phyloP scores from a whole-genome alignment of 345 rosid species.

The Moringa oleifera region DNA sequence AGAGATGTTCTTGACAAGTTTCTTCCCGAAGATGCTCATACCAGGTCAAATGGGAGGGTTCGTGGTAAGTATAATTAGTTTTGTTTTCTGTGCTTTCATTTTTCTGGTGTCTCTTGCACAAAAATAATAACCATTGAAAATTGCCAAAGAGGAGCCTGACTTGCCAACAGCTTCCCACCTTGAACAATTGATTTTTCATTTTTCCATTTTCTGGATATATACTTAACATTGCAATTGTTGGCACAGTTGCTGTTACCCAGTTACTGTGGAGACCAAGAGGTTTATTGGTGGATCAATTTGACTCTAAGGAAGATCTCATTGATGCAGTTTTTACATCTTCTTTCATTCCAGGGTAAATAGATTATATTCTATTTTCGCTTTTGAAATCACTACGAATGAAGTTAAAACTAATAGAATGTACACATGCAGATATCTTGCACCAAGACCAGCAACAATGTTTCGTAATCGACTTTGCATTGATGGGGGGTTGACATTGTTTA shows the following conservation, averaged over 20 bases:
- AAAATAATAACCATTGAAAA: too few relatives aligned
- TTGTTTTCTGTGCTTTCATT: neutral
- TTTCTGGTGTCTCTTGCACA: neutral
- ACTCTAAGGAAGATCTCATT: conserved; percentile 87
- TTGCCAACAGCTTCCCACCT: neutral
- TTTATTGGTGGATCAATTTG: conserved; percentile 87
- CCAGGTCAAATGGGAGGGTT: conserved; percentile 78
- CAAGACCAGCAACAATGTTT: conserved; percentile 81
- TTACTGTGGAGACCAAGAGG: conserved; percentile 88
- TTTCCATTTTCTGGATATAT: neutral
- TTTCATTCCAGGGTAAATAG: conserved; percentile 79
- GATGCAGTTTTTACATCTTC: conserved; percentile 86
- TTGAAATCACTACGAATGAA: conserved; percentile 1
- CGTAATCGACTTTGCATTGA: conserved; percentile 84
- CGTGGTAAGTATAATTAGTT: conserved; percentile 51
- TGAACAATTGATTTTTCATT: conserved; percentile 1
- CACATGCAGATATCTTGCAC: conserved; percentile 80
- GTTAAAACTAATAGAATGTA: conserved; percentile 12
- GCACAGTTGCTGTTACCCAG: conserved; percentile 94
- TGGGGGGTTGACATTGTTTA: conserved; percentile 92
- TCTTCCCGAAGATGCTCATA: conserved; percentile 82
- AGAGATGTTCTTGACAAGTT: conserved; percentile 59
- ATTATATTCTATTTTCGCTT: neutral
- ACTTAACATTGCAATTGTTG: conserved; percentile 14
- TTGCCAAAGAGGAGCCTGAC: neutral